phyloP scores from a whole-genome alignment of 148 eudicot species.

The Rhododendron griersonianum region DNA sequence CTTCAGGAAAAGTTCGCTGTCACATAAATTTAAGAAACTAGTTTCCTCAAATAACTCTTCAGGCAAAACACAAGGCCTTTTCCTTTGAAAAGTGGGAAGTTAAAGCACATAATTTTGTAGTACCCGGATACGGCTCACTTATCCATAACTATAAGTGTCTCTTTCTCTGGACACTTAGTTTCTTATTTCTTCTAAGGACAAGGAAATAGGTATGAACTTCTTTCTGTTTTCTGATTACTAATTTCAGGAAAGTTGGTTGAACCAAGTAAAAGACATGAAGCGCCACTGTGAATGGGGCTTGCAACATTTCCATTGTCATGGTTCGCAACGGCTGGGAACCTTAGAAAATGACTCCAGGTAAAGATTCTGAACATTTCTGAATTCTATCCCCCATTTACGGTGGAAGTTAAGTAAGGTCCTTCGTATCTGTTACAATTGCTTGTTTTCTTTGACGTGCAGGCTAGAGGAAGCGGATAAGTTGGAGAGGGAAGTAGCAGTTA shows the following conservation, averaged over 20 bases:
- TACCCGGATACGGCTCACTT: background rate
- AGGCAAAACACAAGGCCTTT: background rate
- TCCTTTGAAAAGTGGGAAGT: background rate
- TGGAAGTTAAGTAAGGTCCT: background rate
- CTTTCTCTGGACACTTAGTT: background rate
- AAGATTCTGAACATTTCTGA: background rate
- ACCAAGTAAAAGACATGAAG: slow-evolving; percentile 68
- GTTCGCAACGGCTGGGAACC: slow-evolving; percentile 36
- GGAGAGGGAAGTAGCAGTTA: slow-evolving; percentile 58
- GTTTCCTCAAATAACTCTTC: background rate
- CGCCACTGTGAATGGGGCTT: slow-evolving; percentile 65
- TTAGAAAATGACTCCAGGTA: slow-evolving; percentile 43
- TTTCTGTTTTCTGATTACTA: background rate
- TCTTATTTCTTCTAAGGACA: background rate
- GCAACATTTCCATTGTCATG: slow-evolving; percentile 30
- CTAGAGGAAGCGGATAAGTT: slow-evolving; percentile 31
- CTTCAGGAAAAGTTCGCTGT: background rate
- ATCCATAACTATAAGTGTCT: background rate
- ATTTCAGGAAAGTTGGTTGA: slow-evolving; percentile 62
- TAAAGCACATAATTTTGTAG: background rate
- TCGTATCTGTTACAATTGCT: background rate
- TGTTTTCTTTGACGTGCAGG: slow-evolving; percentile 32
- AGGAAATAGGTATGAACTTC: background rate
- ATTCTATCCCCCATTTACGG: background rate
- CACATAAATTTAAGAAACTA: background rate